A percentile compares a stretch with the other conserved stretches of the same genome.
Evolutionary conservation across 2,329 filamentous ascomycete species (phyloP).

Genomic region (Phyllosticta capitalensis): DNA sequence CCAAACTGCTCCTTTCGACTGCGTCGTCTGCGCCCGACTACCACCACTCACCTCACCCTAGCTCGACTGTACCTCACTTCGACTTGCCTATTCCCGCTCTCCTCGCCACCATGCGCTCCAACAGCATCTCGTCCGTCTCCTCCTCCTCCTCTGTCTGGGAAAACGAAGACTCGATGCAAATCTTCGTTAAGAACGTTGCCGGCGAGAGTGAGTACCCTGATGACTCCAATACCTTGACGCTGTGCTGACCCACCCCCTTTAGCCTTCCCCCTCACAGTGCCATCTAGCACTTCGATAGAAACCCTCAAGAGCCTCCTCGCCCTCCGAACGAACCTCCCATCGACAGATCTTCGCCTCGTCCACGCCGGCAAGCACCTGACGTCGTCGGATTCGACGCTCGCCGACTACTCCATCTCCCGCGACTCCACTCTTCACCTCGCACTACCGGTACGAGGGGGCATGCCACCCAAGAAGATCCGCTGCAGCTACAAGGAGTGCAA

Average conservation of each 20-base stretch:
- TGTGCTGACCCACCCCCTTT: slow-evolving; percentile 14
- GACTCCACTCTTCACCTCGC: slow-evolving; percentile 46
- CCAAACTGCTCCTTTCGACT: background rate
- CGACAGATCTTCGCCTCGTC: slow-evolving; percentile 44
- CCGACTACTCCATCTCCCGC: slow-evolving; percentile 39
- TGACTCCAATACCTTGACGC: background rate
- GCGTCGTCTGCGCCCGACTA: background rate
- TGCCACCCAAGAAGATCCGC: slow-evolving; percentile 65
- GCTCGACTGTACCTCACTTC: background rate
- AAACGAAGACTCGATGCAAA: slow-evolving; percentile 46
- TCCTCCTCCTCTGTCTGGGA: slow-evolving; percentile 33
- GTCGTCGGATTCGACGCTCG: slow-evolving; percentile 32
- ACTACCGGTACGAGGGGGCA: slow-evolving; percentile 46
- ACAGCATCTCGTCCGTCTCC: slow-evolving; percentile 34
- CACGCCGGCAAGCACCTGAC: slow-evolving; percentile 49
- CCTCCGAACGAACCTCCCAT: slow-evolving; percentile 45
- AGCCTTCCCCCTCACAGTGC: slow-evolving; percentile 50
- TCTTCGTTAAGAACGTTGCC: slow-evolving; percentile 51
- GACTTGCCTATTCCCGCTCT: background rate
- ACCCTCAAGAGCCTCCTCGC: slow-evolving; percentile 49
- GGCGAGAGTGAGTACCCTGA: slow-evolving; percentile 43
- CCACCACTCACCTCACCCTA: background rate
- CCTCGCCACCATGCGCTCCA: slow-evolving; percentile 11
- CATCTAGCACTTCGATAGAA: slow-evolving; percentile 43
- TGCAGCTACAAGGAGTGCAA: slow-evolving; percentile 88